Evolutionary conservation across 2,329 filamentous ascomycete genomes (phyloP), one percentile per base, ranked within the genome.

Genomic region (Fusarium luffae): DNA sequence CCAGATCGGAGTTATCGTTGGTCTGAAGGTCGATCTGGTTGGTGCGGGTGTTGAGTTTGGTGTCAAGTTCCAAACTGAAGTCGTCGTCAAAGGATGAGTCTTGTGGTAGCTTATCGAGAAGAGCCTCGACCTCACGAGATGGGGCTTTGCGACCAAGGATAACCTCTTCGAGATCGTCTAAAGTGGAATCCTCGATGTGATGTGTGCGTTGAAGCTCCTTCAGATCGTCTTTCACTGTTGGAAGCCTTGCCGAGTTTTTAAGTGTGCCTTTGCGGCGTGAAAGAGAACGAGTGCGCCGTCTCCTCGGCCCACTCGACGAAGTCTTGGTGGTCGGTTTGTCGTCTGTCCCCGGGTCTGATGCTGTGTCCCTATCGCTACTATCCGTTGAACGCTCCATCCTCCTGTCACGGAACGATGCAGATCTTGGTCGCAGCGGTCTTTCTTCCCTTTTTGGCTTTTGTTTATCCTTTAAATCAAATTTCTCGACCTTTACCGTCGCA

Each of bases 111-210:
- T 77, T 68, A 42, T 76, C 71, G 9, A 76, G 63, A 16, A 78
- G 65, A 18, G 62, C 69, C 40, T 75, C 69, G 14, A 77, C 59
- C 41, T 71, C 70, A 10, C 70, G 70, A 10, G 73, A 72, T 13
- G 72, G 68, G 7, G 75, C 66, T 59, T 79, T 80, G 52, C 78
- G 78, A n/a, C 79, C 79, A 30, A 77, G 75, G 27, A 88, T 73
- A 41, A 88, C 78, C 28, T 85, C 83, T 59, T 85, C 85, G 30
- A 89, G 79, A 64, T 89, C 85, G 49, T 89, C 87, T n/a, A 88
- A 76, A 1, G 86, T 89, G 2, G 85, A 87, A 70, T 89, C 87
- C 19, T 89, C 86, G 27, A 88, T 84, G 55, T 88, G 82, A 70
- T 88, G 83, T 46, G 78, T 79, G 18, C 81, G 81, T 66, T 86